Conservation (phyloP, 2,329 filamentous ascomycete species). For the Leptodontidium sp. region DNA sequence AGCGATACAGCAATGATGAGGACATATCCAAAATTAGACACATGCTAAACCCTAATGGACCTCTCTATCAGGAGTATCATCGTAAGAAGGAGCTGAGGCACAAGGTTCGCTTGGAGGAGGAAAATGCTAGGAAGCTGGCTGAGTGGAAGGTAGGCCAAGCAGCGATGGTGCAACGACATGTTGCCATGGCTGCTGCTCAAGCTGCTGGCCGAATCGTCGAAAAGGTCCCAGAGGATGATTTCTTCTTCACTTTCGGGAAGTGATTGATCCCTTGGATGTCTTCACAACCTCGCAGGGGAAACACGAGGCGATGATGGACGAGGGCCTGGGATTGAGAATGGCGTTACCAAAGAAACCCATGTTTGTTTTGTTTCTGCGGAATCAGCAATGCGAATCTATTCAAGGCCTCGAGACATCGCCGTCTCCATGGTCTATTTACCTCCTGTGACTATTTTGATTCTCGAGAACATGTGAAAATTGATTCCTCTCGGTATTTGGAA, state of each 20-base stretch:
- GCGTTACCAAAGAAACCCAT: slow-evolving; percentile 7
- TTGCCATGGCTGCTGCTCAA: too few relatives aligned
- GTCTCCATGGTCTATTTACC: not conserved
- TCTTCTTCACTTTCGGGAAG: slow-evolving; percentile 5
- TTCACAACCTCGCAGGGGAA: not conserved
- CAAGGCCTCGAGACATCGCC: not conserved
- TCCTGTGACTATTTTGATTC: not conserved
- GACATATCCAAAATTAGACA: not conserved
- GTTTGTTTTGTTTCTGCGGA: not conserved
- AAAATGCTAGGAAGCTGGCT: not conserved
- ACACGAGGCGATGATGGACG: too few relatives aligned
- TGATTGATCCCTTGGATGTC: not conserved
- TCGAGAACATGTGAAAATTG: not conserved
- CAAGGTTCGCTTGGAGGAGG: not conserved
- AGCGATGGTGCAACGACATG: too few relatives aligned
- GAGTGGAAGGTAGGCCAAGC: not conserved
- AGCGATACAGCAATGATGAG: slow-evolving; percentile 3
- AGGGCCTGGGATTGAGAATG: not conserved
- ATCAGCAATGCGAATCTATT: not conserved
- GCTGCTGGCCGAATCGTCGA: not conserved
- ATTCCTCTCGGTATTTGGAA: not conserved
- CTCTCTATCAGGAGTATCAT: not conserved
- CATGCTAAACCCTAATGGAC: slow-evolving; percentile 3
- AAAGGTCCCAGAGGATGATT: not conserved
- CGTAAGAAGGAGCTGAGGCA: not conserved